phyloP scores from a whole-genome alignment of 495 filamentous ascomycete genomes.

The Thozetella sp. region DNA sequence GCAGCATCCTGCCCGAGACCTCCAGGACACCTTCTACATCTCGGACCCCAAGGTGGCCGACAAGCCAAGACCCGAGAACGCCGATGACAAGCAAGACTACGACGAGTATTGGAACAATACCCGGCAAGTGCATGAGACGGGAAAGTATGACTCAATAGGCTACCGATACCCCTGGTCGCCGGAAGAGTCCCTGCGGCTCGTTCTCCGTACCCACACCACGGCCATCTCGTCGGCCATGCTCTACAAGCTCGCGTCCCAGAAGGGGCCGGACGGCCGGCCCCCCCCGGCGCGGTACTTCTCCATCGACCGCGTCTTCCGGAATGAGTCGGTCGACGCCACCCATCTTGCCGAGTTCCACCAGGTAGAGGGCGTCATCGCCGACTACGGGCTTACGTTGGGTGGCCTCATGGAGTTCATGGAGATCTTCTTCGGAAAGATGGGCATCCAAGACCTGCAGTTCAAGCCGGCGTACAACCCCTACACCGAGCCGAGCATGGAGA shows the following conservation, averaged over 20 bases:
- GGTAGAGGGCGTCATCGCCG: conserved; percentile 96
- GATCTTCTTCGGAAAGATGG: conserved; percentile 95
- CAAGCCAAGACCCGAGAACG: conserved; percentile 56
- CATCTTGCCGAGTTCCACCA: conserved; percentile 99
- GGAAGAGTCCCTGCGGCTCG: conserved; percentile 81
- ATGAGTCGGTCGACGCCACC: conserved; percentile 92
- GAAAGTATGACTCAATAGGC: conserved; percentile 90
- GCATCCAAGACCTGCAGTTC: conserved; percentile 83
- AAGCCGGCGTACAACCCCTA: conserved; percentile 99
- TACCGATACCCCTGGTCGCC: conserved; percentile 92
- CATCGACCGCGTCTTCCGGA: conserved; percentile 90
- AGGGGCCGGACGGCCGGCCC: conserved; percentile 45
- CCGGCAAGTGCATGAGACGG: conserved; percentile 75
- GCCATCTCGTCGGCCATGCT: conserved; percentile 86
- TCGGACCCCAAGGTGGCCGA: conserved; percentile 81
- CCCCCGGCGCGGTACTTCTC: conserved; percentile 90
- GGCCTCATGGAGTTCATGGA: conserved; percentile 97
- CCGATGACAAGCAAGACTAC: conserved; percentile 75
- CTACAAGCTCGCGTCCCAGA: conserved; percentile 79
- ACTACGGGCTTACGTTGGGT: conserved; percentile 87
- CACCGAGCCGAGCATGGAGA: conserved; percentile 98
- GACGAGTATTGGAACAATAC: conserved; percentile 87
- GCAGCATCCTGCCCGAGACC: conserved; percentile 93
- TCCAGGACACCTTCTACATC: conserved; percentile 98
- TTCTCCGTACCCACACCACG: conserved; percentile 95